A percentile compares a stretch with the other conserved stretches of the same genome.
Conservation (phyloP, 257 asterid genomes). For the Salvia splendens region DNA sequence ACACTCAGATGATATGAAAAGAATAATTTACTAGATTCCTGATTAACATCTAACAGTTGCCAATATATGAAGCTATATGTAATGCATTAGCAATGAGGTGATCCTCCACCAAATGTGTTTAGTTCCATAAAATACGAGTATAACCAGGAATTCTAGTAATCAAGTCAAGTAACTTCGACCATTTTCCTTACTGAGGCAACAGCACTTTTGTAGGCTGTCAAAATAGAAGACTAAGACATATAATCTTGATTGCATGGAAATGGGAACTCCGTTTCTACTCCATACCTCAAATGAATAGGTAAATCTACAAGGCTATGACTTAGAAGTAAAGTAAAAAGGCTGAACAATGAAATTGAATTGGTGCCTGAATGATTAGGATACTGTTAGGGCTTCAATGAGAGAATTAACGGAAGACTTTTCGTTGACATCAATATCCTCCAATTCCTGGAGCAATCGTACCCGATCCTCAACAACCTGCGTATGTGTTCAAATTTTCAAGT, state of each 20-base stretch:
- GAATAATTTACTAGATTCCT: conserved; percentile 8
- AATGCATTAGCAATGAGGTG: conserved; percentile 20
- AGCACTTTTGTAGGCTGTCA: neutral
- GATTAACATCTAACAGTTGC: neutral
- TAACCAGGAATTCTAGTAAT: conserved; percentile 11
- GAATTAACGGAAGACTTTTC: conserved; percentile 58
- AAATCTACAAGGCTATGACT: neutral
- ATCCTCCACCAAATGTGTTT: neutral
- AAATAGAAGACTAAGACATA: neutral
- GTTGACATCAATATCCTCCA: conserved; percentile 53
- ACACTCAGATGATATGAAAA: conserved; percentile 6
- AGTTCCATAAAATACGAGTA: neutral
- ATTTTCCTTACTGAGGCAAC: neutral
- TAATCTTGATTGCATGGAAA: neutral
- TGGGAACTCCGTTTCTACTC: neutral
- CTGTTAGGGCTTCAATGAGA: conserved; percentile 60
- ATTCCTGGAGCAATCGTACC: conserved; percentile 62
- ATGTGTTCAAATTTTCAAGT: conserved; percentile 7
- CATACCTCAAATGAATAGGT: neutral
- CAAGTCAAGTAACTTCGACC: conserved; percentile 13
- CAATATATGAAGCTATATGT: neutral
- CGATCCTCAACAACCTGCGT: conserved; percentile 91
- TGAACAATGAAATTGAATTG: conserved; percentile 2
- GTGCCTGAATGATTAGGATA: conserved; percentile 50
- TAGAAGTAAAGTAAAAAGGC: neutral